Evolutionary conservation across 441 rosid species (phyloP).

Genomic region (Erodium texanum): DNA sequence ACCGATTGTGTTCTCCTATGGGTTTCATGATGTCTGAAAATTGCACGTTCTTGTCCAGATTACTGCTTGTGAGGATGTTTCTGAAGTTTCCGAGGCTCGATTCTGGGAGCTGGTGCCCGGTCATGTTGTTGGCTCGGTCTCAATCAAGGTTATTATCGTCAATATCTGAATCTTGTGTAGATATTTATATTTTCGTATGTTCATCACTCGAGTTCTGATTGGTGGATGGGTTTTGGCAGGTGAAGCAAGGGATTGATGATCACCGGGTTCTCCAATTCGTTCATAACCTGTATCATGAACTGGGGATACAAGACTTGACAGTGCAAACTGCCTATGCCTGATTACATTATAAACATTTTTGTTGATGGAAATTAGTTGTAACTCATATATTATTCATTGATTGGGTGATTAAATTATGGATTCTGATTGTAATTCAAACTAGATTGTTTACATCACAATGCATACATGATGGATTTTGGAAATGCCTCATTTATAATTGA

Average conservation of each 20-base stretch:
- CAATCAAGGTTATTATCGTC: conserved; percentile 44
- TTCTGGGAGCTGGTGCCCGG: conserved; percentile 95
- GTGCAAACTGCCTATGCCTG: conserved; percentile 45
- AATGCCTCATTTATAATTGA: neutral
- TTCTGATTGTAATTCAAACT: neutral
- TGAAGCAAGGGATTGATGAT: conserved; percentile 56
- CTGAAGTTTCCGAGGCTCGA: conserved; percentile 58
- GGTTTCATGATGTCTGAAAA: neutral
- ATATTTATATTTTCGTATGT: conserved; percentile 5
- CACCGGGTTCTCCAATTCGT: conserved; percentile 41
- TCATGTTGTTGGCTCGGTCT: conserved; percentile 71
- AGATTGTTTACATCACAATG: neutral
- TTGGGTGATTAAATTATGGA: neutral
- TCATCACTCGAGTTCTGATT: neutral
- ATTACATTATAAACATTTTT: neutral
- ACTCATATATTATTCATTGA: neutral
- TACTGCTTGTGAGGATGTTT: conserved; percentile 58
- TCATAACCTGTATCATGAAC: conserved; percentile 62
- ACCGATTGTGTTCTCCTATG: neutral
- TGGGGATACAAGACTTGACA: conserved; percentile 71
- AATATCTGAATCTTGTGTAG: neutral
- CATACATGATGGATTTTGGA: neutral
- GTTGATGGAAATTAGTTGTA: neutral
- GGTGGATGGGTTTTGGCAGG: conserved; percentile 25
- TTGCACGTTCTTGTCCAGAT: conserved; percentile 31